A percentile compares a stretch with the other conserved stretches of the same genome.
Evolutionary conservation across 2,329 filamentous ascomycete species (phyloP).

Genomic region (Claviceps fusiformis): DNA sequence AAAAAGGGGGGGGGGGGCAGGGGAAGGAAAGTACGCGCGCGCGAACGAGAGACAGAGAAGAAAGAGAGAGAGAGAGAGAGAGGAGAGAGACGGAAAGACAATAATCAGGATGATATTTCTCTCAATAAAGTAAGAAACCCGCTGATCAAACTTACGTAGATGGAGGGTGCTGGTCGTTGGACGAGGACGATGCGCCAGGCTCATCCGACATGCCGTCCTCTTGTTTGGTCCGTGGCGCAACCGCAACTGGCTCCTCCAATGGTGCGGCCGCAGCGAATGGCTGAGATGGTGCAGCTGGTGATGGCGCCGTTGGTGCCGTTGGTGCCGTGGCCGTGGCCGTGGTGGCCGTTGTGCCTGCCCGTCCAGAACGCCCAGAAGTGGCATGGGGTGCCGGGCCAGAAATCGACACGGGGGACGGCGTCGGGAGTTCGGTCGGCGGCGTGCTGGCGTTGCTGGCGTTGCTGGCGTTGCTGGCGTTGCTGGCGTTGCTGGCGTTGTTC

Average conservation of each 20-base stretch:
- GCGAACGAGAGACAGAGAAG: too few relatives aligned
- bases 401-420: conserved; percentile 2
- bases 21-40: too few relatives aligned
- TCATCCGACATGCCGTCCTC: not conserved
- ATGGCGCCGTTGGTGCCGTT: not conserved
- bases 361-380: too few relatives aligned
- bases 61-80: not conserved
- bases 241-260: conserved; percentile 1
- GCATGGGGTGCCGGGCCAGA: not conserved
- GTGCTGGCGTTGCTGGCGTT: too few relatives aligned
- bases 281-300: not conserved
- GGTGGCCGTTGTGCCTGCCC: too few relatives aligned
- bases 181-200: not conserved
- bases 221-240: not conserved
- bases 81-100: not conserved
- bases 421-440: not conserved
- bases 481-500: too few relatives aligned
- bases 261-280: not conserved
- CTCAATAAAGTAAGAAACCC: not conserved
- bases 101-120: not conserved
- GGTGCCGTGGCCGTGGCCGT: not conserved
- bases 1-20: too few relatives aligned
- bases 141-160: conserved; percentile 3
- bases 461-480: too few relatives aligned
- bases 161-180: conserved; percentile 1